Percentiles rank a stretch among this genome's conserved stretches.
phyloP scores from a whole-genome alignment of 176 grass and related monocot species.

The Lolium rigidum region DNA sequence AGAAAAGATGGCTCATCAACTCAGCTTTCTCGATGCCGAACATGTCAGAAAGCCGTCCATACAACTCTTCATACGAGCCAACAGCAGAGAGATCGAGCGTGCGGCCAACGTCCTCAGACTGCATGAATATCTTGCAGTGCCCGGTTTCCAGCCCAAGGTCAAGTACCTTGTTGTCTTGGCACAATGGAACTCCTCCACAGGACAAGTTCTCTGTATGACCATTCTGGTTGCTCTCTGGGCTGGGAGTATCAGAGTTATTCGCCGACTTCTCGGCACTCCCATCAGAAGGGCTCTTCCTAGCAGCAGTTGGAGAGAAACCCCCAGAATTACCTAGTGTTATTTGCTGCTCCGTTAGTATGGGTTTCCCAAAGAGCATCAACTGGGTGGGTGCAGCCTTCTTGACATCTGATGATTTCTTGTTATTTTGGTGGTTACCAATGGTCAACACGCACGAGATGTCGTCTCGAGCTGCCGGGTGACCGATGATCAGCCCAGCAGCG shows the following conservation, averaged over 20 bases:
- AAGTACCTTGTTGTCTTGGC: conserved; percentile 38
- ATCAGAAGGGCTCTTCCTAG: conserved; percentile 57
- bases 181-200: conserved; percentile 30
- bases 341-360: conserved; percentile 88
- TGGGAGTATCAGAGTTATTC: conserved; percentile 49
- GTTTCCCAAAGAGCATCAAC: conserved; percentile 89
- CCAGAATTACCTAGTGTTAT: conserved; percentile 59
- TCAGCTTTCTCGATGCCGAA: conserved; percentile 78
- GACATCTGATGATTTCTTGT: conserved; percentile 58
- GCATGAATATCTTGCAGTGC: conserved; percentile 97
- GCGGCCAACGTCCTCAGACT: conserved; percentile 89
- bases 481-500: conserved; percentile 60
- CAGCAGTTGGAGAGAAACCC: conserved; percentile 25
- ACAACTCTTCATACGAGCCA: conserved; percentile 84
- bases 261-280: conserved; percentile 44
- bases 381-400: conserved; percentile 54
- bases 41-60: conserved; percentile 82
- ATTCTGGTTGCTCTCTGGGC: conserved; percentile 54
- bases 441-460: conserved; percentile 85
- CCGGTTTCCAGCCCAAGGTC: conserved; percentile 71
- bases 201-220: conserved; percentile 39
- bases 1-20: conserved; percentile 86
- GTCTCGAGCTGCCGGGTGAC: conserved; percentile 53
- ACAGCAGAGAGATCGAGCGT: conserved; percentile 80
- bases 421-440: conserved; percentile 69